Percentiles rank a stretch among this genome's conserved stretches.
These are phyloP conservation scores for Aspergillus sojae DNA, from an alignment of 2,329 filamentous ascomycete species.

Conservation along the genomic window DNA sequence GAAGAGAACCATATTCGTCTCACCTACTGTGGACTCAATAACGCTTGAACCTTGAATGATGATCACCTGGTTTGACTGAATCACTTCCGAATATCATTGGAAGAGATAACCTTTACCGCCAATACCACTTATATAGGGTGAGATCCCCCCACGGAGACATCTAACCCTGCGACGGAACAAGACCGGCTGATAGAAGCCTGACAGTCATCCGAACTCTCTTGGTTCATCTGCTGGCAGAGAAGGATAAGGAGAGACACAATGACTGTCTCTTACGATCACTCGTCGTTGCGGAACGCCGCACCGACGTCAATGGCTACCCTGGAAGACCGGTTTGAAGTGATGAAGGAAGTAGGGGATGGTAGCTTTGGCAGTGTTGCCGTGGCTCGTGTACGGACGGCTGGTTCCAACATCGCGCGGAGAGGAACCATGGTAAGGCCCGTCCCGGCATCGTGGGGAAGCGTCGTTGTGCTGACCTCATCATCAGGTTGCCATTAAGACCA, in stretches of 20 bases:
- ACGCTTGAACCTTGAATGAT: conserved; percentile 31
- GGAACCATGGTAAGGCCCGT: conserved; percentile 78
- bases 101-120: conserved; percentile 14
- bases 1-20: conserved; percentile 24
- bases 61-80: conserved; percentile 32
- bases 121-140: conserved; percentile 11
- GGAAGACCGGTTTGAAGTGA: conserved; percentile 92
- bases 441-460: conserved; percentile 2
- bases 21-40: conserved; percentile 16
- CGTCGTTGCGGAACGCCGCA: conserved; percentile 64
- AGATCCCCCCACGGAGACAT: conserved; percentile 3
- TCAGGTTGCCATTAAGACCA: conserved; percentile 97
- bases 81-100: conserved; percentile 15
- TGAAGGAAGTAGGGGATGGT: conserved; percentile 98
- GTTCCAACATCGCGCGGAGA: conserved; percentile 82
- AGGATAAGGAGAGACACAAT: conserved; percentile 55
- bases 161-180: neutral
- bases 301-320: conserved; percentile 58
- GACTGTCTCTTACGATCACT: conserved; percentile 75
- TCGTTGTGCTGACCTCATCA: conserved; percentile 16
- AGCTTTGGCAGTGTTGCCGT: conserved; percentile 96
- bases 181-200: conserved; percentile 11
- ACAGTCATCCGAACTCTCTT: conserved; percentile 27
- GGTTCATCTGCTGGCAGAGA: conserved; percentile 46
- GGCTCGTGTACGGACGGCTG: conserved; percentile 86